Evolutionary conservation across 306 rosid genomes (phyloP).

Genomic region (Rubus parviflorus): DNA sequence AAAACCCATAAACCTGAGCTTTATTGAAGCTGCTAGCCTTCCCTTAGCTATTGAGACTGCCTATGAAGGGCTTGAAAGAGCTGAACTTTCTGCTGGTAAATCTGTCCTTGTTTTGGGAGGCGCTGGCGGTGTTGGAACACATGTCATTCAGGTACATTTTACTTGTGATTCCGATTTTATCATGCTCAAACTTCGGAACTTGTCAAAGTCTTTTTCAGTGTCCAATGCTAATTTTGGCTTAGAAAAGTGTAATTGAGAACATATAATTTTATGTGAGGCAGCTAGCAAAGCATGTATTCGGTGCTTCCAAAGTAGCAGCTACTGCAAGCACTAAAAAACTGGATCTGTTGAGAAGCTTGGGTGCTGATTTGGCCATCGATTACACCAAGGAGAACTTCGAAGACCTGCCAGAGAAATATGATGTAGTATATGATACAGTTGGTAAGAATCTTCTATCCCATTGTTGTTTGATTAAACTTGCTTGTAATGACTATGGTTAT

Average conservation of each 20-base stretch:
- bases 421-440: slow-evolving; percentile 61
- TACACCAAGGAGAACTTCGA: slow-evolving; percentile 58
- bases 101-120: slow-evolving; percentile 76
- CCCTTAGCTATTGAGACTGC: slow-evolving; percentile 71
- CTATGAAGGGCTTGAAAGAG: slow-evolving; percentile 57
- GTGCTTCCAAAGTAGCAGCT: slow-evolving; percentile 65
- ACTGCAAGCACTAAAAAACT: slow-evolving; percentile 57
- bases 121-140: slow-evolving; percentile 73
- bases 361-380: slow-evolving; percentile 61
- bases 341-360: slow-evolving; percentile 54
- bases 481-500: background rate
- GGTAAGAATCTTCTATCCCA: slow-evolving; percentile 37
- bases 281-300: slow-evolving; percentile 70
- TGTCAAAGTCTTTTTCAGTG: background rate
- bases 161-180: background rate
- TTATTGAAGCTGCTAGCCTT: slow-evolving; percentile 74
- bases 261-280: slow-evolving; percentile 20
- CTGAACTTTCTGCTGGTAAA: slow-evolving; percentile 45
- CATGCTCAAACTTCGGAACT: background rate
- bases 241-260: too few species aligned
- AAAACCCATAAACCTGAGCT: slow-evolving; percentile 64
- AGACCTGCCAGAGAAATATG: slow-evolving; percentile 64
- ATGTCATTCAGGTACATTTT: slow-evolving; percentile 51
- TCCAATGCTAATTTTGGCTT: background rate
- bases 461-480: background rate